Conservation (phyloP, 306 rosid species). For the Prunus armeniaca region DNA sequence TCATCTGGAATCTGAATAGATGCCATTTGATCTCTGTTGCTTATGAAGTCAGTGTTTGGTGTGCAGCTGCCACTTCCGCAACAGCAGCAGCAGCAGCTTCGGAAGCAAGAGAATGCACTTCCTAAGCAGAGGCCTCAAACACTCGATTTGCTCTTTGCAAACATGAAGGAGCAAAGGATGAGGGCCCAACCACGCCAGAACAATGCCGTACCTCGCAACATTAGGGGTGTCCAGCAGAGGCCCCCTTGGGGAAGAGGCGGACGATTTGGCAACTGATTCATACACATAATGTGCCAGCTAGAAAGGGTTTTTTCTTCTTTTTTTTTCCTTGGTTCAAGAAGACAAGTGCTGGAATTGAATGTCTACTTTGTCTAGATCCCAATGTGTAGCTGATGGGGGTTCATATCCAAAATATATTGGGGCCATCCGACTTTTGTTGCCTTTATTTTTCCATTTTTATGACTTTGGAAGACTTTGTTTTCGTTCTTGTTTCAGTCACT, state of each 20-base stretch:
- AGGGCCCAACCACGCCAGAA: slow-evolving; percentile 51
- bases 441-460: background rate
- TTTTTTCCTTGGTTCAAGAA: background rate
- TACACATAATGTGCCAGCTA: background rate
- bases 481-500: background rate
- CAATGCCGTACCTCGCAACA: slow-evolving; percentile 38
- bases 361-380: background rate
- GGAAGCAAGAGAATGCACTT: slow-evolving; percentile 29
- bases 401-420: background rate
- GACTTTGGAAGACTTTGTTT: background rate
- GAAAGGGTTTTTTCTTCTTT: background rate
- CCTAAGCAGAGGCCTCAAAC: slow-evolving; percentile 73
- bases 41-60: slow-evolving; percentile 13
- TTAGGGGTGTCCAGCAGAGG: slow-evolving; percentile 48
- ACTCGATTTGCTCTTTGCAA: slow-evolving; percentile 77
- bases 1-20: background rate
- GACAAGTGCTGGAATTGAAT: background rate
- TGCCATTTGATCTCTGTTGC: background rate
- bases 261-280: slow-evolving; percentile 53
- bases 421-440: background rate
- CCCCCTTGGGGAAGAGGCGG: slow-evolving; percentile 69
- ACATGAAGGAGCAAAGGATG: slow-evolving; percentile 85
- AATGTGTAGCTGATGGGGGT: background rate
- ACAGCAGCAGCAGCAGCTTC: slow-evolving; percentile 23
- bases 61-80: slow-evolving; percentile 30